Percentiles rank a stretch among this genome's conserved stretches.
These are phyloP conservation scores for Volvox africanus DNA, from an alignment of 139 green algal genomes.

Conservation along the genomic window DNA sequence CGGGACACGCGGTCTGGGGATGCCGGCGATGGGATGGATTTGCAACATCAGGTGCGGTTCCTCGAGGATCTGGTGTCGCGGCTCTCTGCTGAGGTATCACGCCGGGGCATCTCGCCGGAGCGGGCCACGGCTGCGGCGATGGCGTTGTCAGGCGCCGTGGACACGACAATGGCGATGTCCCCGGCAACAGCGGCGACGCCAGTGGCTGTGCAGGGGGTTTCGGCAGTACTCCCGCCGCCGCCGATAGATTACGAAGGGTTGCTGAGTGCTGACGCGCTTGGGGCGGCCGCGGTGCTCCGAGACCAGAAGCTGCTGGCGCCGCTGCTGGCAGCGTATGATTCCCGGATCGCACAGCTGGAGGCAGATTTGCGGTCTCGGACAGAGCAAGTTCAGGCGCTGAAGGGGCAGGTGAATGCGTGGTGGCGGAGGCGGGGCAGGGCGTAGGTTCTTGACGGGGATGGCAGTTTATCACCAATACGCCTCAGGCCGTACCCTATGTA, in stretches of 20 bases:
- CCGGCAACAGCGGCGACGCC: neutral
- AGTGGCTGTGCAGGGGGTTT: neutral
- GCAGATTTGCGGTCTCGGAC: constrained; percentile 44
- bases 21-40: neutral
- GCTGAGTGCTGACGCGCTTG: constrained; percentile 17
- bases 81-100: constrained; percentile 64
- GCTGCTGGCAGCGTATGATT: constrained; percentile 65
- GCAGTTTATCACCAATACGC: too few relatives aligned
- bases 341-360: constrained; percentile 49
- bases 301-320: constrained; percentile 55
- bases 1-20: neutral
- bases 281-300: constrained; percentile 5
- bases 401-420: constrained; percentile 38
- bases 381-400: constrained; percentile 26
- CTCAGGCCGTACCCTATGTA: too few relatives aligned
- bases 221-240: neutral
- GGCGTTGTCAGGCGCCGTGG: constrained; percentile 11
- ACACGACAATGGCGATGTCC: neutral
- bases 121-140: constrained; percentile 10
- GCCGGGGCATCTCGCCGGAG: neutral
- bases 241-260: constrained; percentile 10
- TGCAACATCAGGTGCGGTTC: constrained; percentile 49
- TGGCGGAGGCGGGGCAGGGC: too few relatives aligned
- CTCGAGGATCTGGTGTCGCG: constrained; percentile 67
- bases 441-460: too few relatives aligned